phyloP scores from a whole-genome alignment of 192 early-diverging fungal genomes.

The Coemansia sp. region DNA sequence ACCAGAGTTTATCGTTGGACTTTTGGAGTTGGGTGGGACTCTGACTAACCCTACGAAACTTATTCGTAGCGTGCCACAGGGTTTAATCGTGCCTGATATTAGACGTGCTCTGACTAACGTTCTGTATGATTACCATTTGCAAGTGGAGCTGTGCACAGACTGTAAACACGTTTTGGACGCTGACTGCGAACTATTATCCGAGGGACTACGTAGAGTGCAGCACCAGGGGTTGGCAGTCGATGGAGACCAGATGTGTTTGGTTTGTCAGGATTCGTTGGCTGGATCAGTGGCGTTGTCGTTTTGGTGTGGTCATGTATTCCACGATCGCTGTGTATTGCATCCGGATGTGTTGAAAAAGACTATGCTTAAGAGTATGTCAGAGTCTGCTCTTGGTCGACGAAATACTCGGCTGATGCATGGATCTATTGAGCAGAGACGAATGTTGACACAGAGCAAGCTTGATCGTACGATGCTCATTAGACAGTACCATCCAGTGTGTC shows the following conservation, averaged over 20 bases:
- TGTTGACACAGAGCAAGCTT: slow-evolving; percentile 42
- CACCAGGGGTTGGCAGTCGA: slow-evolving; percentile 67
- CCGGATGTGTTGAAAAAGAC: slow-evolving; percentile 57
- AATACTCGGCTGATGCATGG: slow-evolving; percentile 13
- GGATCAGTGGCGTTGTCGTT: slow-evolving; percentile 67
- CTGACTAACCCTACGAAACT: slow-evolving; percentile 84
- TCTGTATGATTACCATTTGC: slow-evolving; percentile 89
- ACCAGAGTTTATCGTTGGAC: slow-evolving; percentile 92
- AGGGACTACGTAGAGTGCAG: slow-evolving; percentile 68
- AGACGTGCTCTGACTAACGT: slow-evolving; percentile 84
- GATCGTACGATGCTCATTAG: slow-evolving; percentile 43
- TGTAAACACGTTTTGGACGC: slow-evolving; percentile 88
- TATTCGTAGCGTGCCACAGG: slow-evolving; percentile 79
- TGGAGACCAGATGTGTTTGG: slow-evolving; percentile 49
- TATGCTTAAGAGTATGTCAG: slow-evolving; percentile 6
- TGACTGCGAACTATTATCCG: slow-evolving; percentile 82
- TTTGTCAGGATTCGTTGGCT: slow-evolving; percentile 39
- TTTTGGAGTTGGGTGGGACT: slow-evolving; percentile 88
- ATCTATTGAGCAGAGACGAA: slow-evolving; percentile 24
- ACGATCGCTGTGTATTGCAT: slow-evolving; percentile 80
- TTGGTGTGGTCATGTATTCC: slow-evolving; percentile 91
- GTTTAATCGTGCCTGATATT: slow-evolving; percentile 80
- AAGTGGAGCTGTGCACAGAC: slow-evolving; percentile 87
- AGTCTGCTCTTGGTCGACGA: neutral
- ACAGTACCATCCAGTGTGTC: slow-evolving; percentile 31